A percentile compares a stretch with the other conserved stretches of the same genome.
These are phyloP conservation scores for Aspergillus sp. DNA, from an alignment of 2,329 filamentous ascomycete species.

Conservation along the genomic window DNA sequence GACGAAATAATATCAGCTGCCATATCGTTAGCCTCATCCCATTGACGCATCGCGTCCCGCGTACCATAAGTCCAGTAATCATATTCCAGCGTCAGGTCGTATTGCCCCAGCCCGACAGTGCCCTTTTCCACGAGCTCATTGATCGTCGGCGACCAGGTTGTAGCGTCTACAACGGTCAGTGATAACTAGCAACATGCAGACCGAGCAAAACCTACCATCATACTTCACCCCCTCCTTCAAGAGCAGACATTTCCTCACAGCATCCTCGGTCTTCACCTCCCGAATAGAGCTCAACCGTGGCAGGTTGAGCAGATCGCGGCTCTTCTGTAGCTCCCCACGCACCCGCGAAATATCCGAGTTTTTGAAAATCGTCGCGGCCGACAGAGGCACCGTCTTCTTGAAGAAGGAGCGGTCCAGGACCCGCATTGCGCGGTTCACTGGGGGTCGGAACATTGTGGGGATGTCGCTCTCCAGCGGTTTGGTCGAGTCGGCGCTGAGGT, in stretches of 20 bases:
- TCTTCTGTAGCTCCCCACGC: slow-evolving; percentile 63
- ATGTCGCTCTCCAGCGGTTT: slow-evolving; percentile 25
- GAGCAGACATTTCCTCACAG: slow-evolving; percentile 37
- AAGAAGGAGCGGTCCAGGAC: slow-evolving; percentile 83
- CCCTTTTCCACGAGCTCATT: slow-evolving; percentile 65
- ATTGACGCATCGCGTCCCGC: slow-evolving; percentile 6
- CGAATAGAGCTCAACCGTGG: slow-evolving; percentile 64
- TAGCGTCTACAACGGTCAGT: slow-evolving; percentile 50
- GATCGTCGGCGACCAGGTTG: slow-evolving; percentile 73
- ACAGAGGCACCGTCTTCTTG: slow-evolving; percentile 68
- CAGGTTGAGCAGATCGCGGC: slow-evolving; percentile 62
- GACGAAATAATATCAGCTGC: slow-evolving; percentile 77
- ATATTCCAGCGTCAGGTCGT: slow-evolving; percentile 74
- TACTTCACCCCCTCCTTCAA: slow-evolving; percentile 36
- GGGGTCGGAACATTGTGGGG: slow-evolving; percentile 67
- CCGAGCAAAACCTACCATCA: slow-evolving; percentile 35
- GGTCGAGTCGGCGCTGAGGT: slow-evolving; percentile 10
- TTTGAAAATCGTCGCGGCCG: slow-evolving; percentile 75
- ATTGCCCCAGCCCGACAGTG: slow-evolving; percentile 70
- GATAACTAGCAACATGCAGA: slow-evolving; percentile 11
- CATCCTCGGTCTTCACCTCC: slow-evolving; percentile 50
- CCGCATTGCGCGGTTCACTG: slow-evolving; percentile 74
- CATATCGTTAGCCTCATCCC: slow-evolving; percentile 5
- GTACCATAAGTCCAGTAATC: slow-evolving; percentile 80
- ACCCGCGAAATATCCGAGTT: slow-evolving; percentile 71